Percentiles rank a stretch among this genome's conserved stretches.
These are phyloP conservation scores for Athelia psychrophila DNA, from an alignment of 1,284 basidiomycete genomes.

Conservation along the genomic window DNA sequence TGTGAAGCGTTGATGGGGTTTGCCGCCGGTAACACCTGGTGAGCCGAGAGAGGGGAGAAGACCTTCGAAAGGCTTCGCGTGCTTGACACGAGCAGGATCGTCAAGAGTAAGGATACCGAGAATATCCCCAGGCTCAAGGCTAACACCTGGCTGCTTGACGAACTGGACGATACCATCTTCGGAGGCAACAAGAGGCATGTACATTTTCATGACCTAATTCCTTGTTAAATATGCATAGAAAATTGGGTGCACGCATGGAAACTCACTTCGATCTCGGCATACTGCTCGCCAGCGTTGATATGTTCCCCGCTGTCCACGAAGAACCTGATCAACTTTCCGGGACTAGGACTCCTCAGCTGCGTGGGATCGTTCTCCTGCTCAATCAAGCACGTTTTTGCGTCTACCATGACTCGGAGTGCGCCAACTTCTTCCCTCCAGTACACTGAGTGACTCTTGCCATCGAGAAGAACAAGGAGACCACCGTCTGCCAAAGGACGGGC, in stretches of 20 bases:
- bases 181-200: constrained; percentile 95
- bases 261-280: constrained; percentile 94
- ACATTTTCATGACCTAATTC: constrained; percentile 97
- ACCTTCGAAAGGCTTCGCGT: constrained; percentile 97
- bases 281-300: constrained; percentile 92
- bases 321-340: constrained; percentile 95
- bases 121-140: constrained; percentile 96
- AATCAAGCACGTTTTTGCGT: constrained; percentile 96
- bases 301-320: constrained; percentile 98
- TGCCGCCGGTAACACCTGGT: constrained; percentile 86
- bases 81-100: constrained; percentile 95
- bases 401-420: constrained; percentile 90
- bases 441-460: constrained; percentile 94
- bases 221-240: constrained; percentile 10
- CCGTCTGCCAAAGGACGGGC: constrained; percentile 93
- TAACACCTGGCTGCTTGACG: constrained; percentile 97
- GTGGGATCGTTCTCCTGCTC: constrained; percentile 99
- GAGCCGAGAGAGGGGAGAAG: constrained; percentile 85
- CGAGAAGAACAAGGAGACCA: constrained; percentile 88
- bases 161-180: constrained; percentile 97
- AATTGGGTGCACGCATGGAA: constrained; percentile 1
- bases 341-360: constrained; percentile 93
- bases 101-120: constrained; percentile 97
- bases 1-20: constrained; percentile 86
- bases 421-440: constrained; percentile 99